Conservation (phyloP, 2,329 filamentous ascomycete species). For the Ophiostoma sp. region DNA sequence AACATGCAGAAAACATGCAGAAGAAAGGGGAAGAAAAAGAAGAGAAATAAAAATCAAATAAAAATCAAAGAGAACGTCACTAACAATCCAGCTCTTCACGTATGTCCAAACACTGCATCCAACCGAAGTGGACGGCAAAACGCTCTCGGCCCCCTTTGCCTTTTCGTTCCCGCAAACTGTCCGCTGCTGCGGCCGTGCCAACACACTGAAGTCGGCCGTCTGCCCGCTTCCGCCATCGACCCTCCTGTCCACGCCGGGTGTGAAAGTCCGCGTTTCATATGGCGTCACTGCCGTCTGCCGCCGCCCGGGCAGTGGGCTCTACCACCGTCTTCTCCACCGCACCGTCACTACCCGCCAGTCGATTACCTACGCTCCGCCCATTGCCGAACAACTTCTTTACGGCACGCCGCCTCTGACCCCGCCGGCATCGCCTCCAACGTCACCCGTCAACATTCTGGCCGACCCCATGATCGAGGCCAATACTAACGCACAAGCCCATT, state of each 20-base stretch:
- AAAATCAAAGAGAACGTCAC: background rate
- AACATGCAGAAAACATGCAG: background rate
- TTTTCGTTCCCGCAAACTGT: background rate
- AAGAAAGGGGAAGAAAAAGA: no score
- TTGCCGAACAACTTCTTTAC: constrained; percentile 6
- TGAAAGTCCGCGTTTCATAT: constrained; percentile 17
- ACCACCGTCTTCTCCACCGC: background rate
- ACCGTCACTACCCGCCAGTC: background rate
- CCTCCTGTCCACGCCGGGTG: background rate
- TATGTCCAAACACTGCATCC: background rate
- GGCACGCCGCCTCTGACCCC: background rate
- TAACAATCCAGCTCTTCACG: background rate
- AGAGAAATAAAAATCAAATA: background rate
- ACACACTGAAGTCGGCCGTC: background rate
- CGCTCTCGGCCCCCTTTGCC: constrained; percentile 11
- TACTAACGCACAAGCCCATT: background rate
- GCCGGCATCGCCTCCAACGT: background rate
- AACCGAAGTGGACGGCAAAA: background rate
- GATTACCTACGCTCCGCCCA: constrained; percentile 6
- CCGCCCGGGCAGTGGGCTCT: background rate
- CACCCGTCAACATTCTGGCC: background rate
- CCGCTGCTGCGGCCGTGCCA: background rate
- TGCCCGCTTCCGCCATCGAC: constrained; percentile 23
- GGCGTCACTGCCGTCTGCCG: constrained; percentile 15
- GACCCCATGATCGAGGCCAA: background rate